Percentiles rank a stretch among this genome's conserved stretches.
These are phyloP conservation scores for Lolium multiflorum DNA, from an alignment of 176 grass and related monocot genomes.

Conservation along the genomic window DNA sequence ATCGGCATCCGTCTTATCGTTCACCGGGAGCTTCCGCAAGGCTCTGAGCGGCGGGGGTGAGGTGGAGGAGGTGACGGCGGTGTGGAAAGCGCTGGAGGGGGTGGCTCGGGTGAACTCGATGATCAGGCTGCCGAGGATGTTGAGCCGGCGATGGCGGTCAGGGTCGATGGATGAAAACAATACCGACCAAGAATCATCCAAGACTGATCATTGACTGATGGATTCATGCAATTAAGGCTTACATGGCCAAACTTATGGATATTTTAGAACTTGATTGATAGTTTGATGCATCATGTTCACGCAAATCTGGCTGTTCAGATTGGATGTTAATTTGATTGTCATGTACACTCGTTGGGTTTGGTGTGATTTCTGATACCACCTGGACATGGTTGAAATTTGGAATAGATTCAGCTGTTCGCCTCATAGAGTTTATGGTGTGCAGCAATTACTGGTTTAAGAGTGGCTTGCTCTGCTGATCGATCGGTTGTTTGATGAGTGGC, in stretches of 20 bases:
- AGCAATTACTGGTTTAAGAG: not conserved
- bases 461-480: not conserved
- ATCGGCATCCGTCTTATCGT: slow-evolving; percentile 11
- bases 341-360: slow-evolving; percentile 3
- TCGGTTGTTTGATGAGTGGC: not conserved
- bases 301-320: not conserved
- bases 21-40: slow-evolving; percentile 59
- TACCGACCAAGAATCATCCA: slow-evolving; percentile 37
- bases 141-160: slow-evolving; percentile 63
- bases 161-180: slow-evolving; percentile 50
- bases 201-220: slow-evolving; percentile 33
- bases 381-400: not conserved
- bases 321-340: slow-evolving; percentile 10
- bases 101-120: slow-evolving; percentile 68
- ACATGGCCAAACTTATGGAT: slow-evolving; percentile 6
- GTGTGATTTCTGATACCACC: not conserved
- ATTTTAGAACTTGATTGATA: slow-evolving; percentile 6
- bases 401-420: slow-evolving; percentile 1
- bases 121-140: slow-evolving; percentile 59
- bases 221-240: not conserved
- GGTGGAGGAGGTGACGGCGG: slow-evolving; percentile 39
- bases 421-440: not conserved
- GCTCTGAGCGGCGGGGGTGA: not conserved
- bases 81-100: slow-evolving; percentile 68
- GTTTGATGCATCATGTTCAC: slow-evolving; percentile 2